phyloP scores from a whole-genome alignment of 1,284 basidiomycete genomes.

The Kalmanozyma brasiliensis region DNA sequence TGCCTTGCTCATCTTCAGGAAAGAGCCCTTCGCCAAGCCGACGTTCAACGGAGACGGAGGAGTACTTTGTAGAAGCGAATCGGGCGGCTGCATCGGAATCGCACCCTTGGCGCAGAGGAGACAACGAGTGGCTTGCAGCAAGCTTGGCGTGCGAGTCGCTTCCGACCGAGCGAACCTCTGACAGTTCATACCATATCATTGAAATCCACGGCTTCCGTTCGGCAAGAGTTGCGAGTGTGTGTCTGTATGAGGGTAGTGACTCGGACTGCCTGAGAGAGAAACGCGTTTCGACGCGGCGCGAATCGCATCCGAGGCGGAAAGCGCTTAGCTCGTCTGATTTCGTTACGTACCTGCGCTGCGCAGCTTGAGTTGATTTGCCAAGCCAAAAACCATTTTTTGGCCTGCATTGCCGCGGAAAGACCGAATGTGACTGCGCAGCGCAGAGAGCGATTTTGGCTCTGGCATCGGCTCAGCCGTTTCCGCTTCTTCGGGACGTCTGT shows the following conservation, averaged over 20 bases:
- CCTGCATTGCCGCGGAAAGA: too few species aligned
- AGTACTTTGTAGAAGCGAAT: constrained; percentile 4
- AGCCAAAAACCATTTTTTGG: too few species aligned
- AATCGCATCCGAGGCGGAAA: background rate
- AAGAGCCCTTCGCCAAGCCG: constrained; percentile 18
- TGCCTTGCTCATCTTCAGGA: background rate
- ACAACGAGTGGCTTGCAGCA: background rate
- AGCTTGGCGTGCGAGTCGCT: background rate
- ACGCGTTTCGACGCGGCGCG: constrained; percentile 1
- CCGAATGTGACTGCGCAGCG: too few species aligned
- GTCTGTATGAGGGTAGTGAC: background rate
- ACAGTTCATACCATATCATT: too few species aligned
- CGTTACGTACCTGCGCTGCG: too few species aligned
- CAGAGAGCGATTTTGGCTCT: too few species aligned
- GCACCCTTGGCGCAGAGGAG: constrained; percentile 13
- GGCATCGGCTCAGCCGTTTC: too few species aligned
- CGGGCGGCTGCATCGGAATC: constrained; percentile 35
- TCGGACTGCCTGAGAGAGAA: background rate
- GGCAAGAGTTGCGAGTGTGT: background rate
- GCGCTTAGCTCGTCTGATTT: constrained; percentile 1
- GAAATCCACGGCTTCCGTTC: too few species aligned
- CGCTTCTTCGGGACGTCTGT: too few species aligned
- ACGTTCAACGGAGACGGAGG: constrained; percentile 31
- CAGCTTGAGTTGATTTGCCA: too few species aligned
- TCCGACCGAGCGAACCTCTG: background rate